Evolutionary conservation across 768 basidiomycete species (phyloP), one percentile per base, ranked within the genome.

Genomic region (Hortiboletus flavorubellus): DNA sequence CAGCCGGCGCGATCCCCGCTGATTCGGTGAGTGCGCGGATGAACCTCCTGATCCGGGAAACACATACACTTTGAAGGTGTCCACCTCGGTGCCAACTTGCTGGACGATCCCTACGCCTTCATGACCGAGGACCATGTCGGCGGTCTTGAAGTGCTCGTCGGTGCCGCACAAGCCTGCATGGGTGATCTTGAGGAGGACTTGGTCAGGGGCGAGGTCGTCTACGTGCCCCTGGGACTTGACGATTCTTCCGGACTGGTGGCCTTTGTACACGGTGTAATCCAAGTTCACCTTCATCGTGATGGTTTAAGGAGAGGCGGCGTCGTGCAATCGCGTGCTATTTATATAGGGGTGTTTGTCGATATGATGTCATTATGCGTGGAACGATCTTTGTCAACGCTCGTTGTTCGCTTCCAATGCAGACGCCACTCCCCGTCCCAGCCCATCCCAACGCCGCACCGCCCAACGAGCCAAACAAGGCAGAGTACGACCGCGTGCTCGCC

Each of bases 401-500:
- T 26, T 26, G 26, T 26, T 35, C 34, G 14, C 34, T 35, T 35
- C 34, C 34, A 14, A 15, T 64, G 63, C 61, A 64, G 41, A 55
- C 59, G 2, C 64, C 63, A n/a, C 64, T 63, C 30, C 63, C 65
- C 21, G 54, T 63, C 50, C 62, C 74, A 15, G 43, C 66, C 9
- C 55, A 54, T 16, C 66, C 63, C 43, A 62, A 71, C 38, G 54
- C 67, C 26, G 62, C 70, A 30, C 72, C 76, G 21, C 75, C 73
- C 0, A 66, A 60, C 2, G 67, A 69, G 2, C 68, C 86, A 21
- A 72, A 75, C 2, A 70, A 74, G 12, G 72, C 71, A 53, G 75
- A 81, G 71, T 80, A 80, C 54, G 69, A 79, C 40, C 72, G 73
- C 46, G 82, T 90, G 14, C 72, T 87, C 41, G 71, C 69, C n/a